Evolutionary conservation across 2,329 filamentous ascomycete species (phyloP), one percentile per base, ranked within the genome.

Genomic region (Aureobasidium sp.): DNA sequence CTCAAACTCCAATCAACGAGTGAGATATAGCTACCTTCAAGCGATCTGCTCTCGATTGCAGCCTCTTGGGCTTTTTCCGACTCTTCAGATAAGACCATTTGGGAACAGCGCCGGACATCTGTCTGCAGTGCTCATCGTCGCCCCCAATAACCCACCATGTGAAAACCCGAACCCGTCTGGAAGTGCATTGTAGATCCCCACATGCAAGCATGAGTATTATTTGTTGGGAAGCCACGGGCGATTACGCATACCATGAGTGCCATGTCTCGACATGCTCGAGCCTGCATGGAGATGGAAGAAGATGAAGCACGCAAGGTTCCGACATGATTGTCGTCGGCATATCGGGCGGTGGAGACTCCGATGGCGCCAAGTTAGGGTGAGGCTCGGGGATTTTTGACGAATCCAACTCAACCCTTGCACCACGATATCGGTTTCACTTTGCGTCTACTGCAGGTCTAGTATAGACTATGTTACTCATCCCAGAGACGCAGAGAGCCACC

Each of bases 151-250:
- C 5, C 45, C 45, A 15, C 25, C 44, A 42, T 36, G 52, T 17
- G 20, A 15, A 55, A 39, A 11, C 27, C 52, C 52, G 37, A 55
- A 42, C 8, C 52, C 17, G 34, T 55, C n/a, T 31, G 52, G 37
- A 55, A 55, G 20, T 31, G 52, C 52, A 55, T 27, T 25, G 52
- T 39, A 55, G 52, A 55, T 42, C 52, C 29, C 45, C 25, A 42
- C 52, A 25, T 5, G 31, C 52, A 29, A 42, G 52, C 52, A 41
- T 55, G 12, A 41, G 14, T 39, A 17, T 17, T 55, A 17, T 17
- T 55, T 55, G 52, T 55, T 55, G 52, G 12, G 52, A 55, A 55
- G 52, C 52, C 52, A 55, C 52, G 52, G 31, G 52, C 52, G 27
- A 31, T 15, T 5, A 8, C 27, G 25, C 37, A 55, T 53, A 42